A percentile compares a stretch with the other conserved stretches of the same genome.
phyloP scores from a whole-genome alignment of 106 monocot species.

The Acorus calamus region DNA sequence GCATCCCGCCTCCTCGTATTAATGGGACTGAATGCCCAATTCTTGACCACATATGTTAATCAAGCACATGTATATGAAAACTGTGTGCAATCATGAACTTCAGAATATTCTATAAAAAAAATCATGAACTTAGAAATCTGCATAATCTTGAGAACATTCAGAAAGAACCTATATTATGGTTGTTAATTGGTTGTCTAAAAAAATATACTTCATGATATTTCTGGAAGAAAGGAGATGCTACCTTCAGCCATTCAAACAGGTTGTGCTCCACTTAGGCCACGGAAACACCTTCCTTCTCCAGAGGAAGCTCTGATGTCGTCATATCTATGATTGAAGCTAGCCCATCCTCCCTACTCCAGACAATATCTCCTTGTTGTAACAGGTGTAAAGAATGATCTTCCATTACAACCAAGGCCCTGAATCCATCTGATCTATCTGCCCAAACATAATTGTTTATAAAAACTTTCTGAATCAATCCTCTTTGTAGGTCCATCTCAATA shows the following conservation, averaged over 20 bases:
- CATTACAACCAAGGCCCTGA: slow-evolving; percentile 85
- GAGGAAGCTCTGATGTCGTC: slow-evolving; percentile 75
- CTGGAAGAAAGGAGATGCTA: slow-evolving; percentile 8
- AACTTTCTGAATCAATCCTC: slow-evolving; percentile 57
- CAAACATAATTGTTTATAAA: slow-evolving; percentile 93
- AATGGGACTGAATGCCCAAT: no score
- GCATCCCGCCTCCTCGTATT: no score
- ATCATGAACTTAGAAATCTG: no score
- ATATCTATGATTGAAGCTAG: slow-evolving; percentile 88
- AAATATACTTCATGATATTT: no score
- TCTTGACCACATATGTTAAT: no score
- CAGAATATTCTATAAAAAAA: no score
- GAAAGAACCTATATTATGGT: no score
- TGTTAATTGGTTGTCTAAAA: no score
- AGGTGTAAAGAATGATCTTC: slow-evolving; percentile 81
- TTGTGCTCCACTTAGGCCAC: slow-evolving; percentile 89
- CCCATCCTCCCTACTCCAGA: slow-evolving; percentile 96
- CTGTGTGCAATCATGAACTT: no score
- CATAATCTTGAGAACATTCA: no score
- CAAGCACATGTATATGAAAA: no score
- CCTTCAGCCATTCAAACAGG: slow-evolving; percentile 96
- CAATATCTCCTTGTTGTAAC: slow-evolving; percentile 88
- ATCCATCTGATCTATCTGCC: slow-evolving; percentile 86
- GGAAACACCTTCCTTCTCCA: slow-evolving; percentile 88
- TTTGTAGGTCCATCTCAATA: slow-evolving; percentile 40